These are phyloP conservation scores for Echeveria elegans DNA, from an alignment of 164 flowering plant species.

Conservation along the genomic window DNA sequence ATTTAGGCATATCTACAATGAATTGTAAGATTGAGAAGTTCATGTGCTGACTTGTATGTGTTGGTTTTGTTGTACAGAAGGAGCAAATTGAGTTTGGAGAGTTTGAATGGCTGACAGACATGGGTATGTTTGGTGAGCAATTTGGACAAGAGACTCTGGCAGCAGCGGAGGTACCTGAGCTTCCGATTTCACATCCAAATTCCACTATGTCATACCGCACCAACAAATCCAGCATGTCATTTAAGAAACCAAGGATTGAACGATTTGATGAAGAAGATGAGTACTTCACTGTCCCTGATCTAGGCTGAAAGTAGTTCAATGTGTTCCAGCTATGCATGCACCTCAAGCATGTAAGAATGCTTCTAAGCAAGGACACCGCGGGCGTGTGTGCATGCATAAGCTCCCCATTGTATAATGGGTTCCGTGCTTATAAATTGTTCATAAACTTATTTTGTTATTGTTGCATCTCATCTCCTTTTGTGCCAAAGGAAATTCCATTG, in stretches of 20 bases:
- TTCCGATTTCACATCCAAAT: slow-evolving; percentile 25
- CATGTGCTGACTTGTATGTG: neutral
- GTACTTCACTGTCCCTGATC: neutral
- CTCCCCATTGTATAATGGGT: neutral
- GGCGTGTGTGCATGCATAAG: neutral
- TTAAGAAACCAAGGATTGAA: neutral
- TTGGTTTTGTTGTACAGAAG: neutral
- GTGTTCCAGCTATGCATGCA: neutral
- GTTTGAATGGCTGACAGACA: slow-evolving; percentile 64
- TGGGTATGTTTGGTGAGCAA: slow-evolving; percentile 56
- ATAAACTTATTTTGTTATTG: neutral
- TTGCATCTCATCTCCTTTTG: no score
- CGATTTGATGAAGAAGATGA: neutral
- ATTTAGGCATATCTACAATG: no score
- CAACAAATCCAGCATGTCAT: neutral
- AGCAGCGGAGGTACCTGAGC: slow-evolving; percentile 88
- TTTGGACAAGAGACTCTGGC: slow-evolving; percentile 41
- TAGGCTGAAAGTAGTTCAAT: neutral
- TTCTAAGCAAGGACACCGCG: neutral
- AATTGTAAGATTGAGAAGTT: neutral
- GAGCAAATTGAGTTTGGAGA: slow-evolving; percentile 57
- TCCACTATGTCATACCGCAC: neutral
- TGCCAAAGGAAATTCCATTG: no score
- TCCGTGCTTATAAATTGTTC: neutral
- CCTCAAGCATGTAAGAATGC: neutral